phyloP scores from a whole-genome alignment of 2,329 filamentous ascomycete genomes.

The Dactylellina leptospora region DNA sequence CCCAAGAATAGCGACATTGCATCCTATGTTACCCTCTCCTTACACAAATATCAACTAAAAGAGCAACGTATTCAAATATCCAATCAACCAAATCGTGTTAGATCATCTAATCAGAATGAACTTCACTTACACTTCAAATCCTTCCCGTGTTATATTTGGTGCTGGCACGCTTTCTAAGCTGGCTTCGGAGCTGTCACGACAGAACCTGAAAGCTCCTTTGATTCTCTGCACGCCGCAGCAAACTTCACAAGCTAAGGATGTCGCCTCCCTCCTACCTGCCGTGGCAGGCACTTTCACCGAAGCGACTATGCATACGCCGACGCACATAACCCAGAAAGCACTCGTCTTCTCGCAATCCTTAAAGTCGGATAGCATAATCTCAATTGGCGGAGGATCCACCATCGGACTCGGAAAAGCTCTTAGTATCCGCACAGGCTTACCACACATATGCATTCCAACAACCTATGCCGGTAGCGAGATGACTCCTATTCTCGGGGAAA shows the following conservation, averaged over 20 bases:
- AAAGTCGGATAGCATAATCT: slow-evolving; percentile 67
- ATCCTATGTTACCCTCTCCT: no score
- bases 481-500: slow-evolving; percentile 73
- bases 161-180: slow-evolving; percentile 66
- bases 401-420: slow-evolving; percentile 71
- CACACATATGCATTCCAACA: slow-evolving; percentile 70
- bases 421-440: slow-evolving; percentile 65
- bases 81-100: no score
- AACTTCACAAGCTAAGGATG: slow-evolving; percentile 62
- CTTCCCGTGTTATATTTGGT: slow-evolving; percentile 68
- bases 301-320: slow-evolving; percentile 72
- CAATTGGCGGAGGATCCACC: slow-evolving; percentile 71
- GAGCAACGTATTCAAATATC: no score
- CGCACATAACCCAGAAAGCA: slow-evolving; percentile 68
- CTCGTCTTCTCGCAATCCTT: slow-evolving; percentile 63
- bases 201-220: slow-evolving; percentile 65
- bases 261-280: slow-evolving; percentile 63
- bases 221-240: slow-evolving; percentile 69
- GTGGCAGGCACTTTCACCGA: slow-evolving; percentile 66
- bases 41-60: no score
- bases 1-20: no score
- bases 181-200: slow-evolving; percentile 62
- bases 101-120: slow-evolving; percentile 23
- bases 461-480: slow-evolving; percentile 72
- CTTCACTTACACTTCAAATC: slow-evolving; percentile 68